Conservation (phyloP, 805 yeast genomes). For the Starmerella asiatica region DNA sequence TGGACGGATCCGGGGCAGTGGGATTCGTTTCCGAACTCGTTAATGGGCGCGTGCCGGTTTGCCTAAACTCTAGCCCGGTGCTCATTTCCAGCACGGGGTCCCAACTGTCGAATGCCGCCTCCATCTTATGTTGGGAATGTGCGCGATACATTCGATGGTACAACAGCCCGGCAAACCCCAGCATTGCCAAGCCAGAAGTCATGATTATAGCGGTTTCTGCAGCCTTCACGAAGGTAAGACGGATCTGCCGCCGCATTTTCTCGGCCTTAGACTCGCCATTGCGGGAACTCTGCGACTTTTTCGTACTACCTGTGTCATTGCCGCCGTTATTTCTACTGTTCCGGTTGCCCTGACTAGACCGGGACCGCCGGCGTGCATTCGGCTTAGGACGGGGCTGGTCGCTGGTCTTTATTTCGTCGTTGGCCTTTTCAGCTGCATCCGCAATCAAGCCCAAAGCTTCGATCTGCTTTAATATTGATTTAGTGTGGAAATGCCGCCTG, state of each 20-base stretch:
- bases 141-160: conserved; percentile 50
- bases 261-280: neutral
- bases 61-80: conserved; percentile 30
- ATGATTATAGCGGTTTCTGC: conserved; percentile 59
- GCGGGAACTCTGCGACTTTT: neutral
- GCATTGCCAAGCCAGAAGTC: conserved; percentile 49
- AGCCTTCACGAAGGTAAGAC: conserved; percentile 14
- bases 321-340: neutral
- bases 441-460: conserved; percentile 15
- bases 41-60: conserved; percentile 10
- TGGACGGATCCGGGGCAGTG: neutral
- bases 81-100: conserved; percentile 51
- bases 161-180: conserved; percentile 58
- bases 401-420: conserved; percentile 6
- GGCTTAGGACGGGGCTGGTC: neutral
- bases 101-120: conserved; percentile 50
- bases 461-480: neutral
- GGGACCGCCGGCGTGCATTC: neutral
- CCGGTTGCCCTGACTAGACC: neutral
- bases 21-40: conserved; percentile 6
- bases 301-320: neutral
- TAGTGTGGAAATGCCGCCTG: neutral
- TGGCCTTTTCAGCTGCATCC: conserved; percentile 13
- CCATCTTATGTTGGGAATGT: conserved; percentile 53
- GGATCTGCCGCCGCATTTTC: conserved; percentile 5